These are phyloP conservation scores for Saccharum spontaneum DNA, from an alignment of 176 grass and related monocot genomes.

Conservation along the genomic window DNA sequence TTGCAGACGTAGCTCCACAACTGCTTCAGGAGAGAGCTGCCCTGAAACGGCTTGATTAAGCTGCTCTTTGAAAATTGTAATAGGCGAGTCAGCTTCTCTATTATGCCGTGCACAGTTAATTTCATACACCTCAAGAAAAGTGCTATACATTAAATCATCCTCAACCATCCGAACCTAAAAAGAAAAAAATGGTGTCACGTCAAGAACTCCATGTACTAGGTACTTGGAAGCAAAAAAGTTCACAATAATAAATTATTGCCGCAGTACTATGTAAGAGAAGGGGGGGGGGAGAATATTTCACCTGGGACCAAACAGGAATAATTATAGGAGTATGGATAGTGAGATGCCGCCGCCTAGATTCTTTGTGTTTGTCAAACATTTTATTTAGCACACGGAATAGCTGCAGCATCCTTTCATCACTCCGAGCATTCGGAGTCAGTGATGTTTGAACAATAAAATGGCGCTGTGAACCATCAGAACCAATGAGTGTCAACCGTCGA, in stretches of 20 bases:
- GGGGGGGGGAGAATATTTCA: slow-evolving; percentile 26
- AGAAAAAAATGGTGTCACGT: slow-evolving; percentile 23
- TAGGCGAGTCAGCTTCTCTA: slow-evolving; percentile 92
- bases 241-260: slow-evolving; percentile 1
- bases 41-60: slow-evolving; percentile 96
- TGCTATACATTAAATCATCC: slow-evolving; percentile 99
- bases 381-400: slow-evolving; percentile 93
- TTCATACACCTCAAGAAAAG: slow-evolving; percentile 99
- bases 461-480: slow-evolving; percentile 97
- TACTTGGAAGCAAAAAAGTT: slow-evolving; percentile 6
- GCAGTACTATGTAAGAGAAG: neutral
- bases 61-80: slow-evolving; percentile 96
- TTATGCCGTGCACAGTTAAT: slow-evolving; percentile 97
- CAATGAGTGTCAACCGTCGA: slow-evolving; percentile 88
- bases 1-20: slow-evolving; percentile 85
- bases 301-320: slow-evolving; percentile 99
- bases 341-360: slow-evolving; percentile 85
- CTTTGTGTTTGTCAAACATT: slow-evolving; percentile 99
- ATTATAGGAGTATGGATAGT: slow-evolving; percentile 98
- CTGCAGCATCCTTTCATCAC: slow-evolving; percentile 99
- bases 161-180: slow-evolving; percentile 99
- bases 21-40: slow-evolving; percentile 88
- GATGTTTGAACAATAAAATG: slow-evolving; percentile 99
- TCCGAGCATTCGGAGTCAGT: slow-evolving; percentile 95
- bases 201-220: neutral